phyloP scores from a whole-genome alignment of 2,329 filamentous ascomycete species.

The Cladorrhinum sp. region DNA sequence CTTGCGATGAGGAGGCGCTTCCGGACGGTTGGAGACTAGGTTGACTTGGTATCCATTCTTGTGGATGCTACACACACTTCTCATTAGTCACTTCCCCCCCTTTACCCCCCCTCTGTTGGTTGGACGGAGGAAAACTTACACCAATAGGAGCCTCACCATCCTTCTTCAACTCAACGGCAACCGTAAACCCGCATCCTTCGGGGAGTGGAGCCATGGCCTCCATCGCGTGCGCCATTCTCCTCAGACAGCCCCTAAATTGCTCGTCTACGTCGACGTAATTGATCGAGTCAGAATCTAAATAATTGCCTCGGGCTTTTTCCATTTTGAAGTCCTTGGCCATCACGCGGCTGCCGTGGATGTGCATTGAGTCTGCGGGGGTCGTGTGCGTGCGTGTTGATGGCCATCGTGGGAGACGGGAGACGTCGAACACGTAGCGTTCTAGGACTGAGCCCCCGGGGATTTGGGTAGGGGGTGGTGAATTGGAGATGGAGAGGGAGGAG shows the following conservation, averaged over 20 bases:
- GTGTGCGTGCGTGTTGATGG: conserved; percentile 17
- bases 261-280: conserved; percentile 65
- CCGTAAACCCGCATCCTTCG: conserved; percentile 66
- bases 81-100: no score
- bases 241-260: conserved; percentile 66
- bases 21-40: conserved; percentile 42
- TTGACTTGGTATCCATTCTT: conserved; percentile 59
- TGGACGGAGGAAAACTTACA: conserved; percentile 38
- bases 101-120: no score
- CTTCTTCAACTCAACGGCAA: conserved; percentile 70
- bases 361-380: conserved; percentile 29
- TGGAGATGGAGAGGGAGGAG: not conserved
- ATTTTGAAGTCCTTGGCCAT: conserved; percentile 17
- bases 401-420: conserved; percentile 50
- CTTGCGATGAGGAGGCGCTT: conserved; percentile 22
- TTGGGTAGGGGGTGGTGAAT: conserved; percentile 1
- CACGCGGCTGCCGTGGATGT: conserved; percentile 25
- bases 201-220: conserved; percentile 58
- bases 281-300: conserved; percentile 27
- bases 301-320: conserved; percentile 25
- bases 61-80: no score
- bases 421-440: conserved; percentile 62
- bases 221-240: conserved; percentile 58
- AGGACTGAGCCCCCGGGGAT: conserved; percentile 41
- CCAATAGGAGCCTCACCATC: conserved; percentile 56